A percentile compares a stretch with the other conserved stretches of the same genome.
These are phyloP conservation scores for Skeletonema marinoi DNA, from an alignment of 108 stramenopile species.

Conservation along the genomic window DNA sequence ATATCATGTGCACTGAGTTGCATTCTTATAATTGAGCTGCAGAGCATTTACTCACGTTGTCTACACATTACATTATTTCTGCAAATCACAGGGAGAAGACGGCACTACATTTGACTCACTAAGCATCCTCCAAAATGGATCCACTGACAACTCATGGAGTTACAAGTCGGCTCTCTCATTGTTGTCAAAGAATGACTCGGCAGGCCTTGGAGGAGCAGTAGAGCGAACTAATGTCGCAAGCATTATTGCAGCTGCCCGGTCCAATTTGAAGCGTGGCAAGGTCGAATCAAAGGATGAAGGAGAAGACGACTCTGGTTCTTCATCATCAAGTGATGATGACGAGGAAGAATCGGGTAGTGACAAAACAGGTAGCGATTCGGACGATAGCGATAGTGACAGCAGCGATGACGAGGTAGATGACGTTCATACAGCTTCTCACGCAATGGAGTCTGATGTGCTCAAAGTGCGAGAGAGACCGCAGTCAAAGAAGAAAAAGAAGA, in stretches of 20 bases:
- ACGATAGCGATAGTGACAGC: constrained; percentile 35
- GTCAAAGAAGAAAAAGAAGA: constrained; percentile 15
- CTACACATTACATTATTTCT: neutral
- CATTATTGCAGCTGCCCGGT: constrained; percentile 83
- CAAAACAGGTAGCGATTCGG: constrained; percentile 16
- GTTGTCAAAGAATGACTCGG: constrained; percentile 53
- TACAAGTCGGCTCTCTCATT: constrained; percentile 79
- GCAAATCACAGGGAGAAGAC: constrained; percentile 70
- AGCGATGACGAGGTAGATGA: constrained; percentile 53
- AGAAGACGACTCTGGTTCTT: constrained; percentile 38
- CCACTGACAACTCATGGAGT: constrained; percentile 69
- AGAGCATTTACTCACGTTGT: neutral
- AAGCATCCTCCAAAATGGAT: constrained; percentile 24
- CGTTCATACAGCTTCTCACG: constrained; percentile 31
- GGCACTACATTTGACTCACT: constrained; percentile 46
- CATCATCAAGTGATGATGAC: constrained; percentile 31
- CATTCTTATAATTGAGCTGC: no score
- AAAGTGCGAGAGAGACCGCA: constrained; percentile 35
- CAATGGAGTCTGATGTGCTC: constrained; percentile 48
- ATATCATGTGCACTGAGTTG: neutral
- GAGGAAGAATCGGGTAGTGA: constrained; percentile 47
- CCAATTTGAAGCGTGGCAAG: constrained; percentile 55
- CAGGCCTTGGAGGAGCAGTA: constrained; percentile 21
- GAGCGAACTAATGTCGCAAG: constrained; percentile 74
- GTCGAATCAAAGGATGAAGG: constrained; percentile 13